Percentiles rank a stretch among this genome's conserved stretches.
These are phyloP conservation scores for Mentha longifolia DNA, from an alignment of 257 asterid species.

Conservation along the genomic window DNA sequence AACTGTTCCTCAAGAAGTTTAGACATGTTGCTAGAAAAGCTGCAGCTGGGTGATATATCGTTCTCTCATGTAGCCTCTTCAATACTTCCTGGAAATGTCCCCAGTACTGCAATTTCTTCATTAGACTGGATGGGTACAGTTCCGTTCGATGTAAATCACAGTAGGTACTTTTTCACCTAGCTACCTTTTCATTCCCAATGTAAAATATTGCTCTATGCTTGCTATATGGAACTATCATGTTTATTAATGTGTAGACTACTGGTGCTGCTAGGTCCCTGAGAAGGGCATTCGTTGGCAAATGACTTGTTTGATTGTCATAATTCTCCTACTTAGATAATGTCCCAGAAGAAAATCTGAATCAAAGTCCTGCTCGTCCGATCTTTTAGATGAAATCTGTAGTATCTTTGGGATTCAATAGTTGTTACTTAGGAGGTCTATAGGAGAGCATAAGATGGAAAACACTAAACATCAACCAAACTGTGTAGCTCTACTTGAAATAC, in stretches of 20 bases:
- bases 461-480: not conserved
- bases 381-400: not conserved
- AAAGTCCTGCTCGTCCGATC: not conserved
- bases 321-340: not conserved
- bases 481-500: slow-evolving; percentile 10
- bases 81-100: slow-evolving; percentile 37
- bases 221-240: not conserved
- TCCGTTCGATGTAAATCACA: slow-evolving; percentile 72
- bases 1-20: slow-evolving; percentile 44
- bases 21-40: slow-evolving; percentile 60
- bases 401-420: not conserved
- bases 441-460: slow-evolving; percentile 10
- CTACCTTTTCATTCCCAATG: slow-evolving; percentile 26
- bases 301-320: slow-evolving; percentile 9
- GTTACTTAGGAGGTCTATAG: not conserved
- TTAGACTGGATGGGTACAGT: slow-evolving; percentile 95
- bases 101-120: slow-evolving; percentile 54
- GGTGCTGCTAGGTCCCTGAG: not conserved
- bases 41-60: slow-evolving; percentile 68
- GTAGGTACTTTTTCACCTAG: slow-evolving; percentile 60
- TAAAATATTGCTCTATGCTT: not conserved
- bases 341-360: not conserved
- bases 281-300: not conserved
- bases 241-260: not conserved
- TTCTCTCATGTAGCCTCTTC: slow-evolving; percentile 49